These are phyloP conservation scores for Fusarium tanahbumbuense DNA, from an alignment of 2,329 filamentous ascomycete genomes.

Conservation along the genomic window DNA sequence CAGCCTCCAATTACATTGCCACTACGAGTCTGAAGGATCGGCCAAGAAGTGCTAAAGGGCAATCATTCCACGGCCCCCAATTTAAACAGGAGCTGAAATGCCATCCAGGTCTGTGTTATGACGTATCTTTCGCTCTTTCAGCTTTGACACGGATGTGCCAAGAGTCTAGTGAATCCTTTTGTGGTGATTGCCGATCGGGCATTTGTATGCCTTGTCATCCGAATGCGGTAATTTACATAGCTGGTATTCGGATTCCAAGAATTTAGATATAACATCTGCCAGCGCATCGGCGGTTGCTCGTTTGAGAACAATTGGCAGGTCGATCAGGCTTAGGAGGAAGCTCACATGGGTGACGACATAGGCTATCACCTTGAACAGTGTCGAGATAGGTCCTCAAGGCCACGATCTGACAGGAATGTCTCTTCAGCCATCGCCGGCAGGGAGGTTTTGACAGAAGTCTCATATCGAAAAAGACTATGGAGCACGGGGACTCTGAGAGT, in stretches of 20 bases:
- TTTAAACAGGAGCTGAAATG: background rate
- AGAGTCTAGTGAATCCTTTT: background rate
- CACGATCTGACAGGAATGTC: too few species aligned
- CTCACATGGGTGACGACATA: fast-evolving
- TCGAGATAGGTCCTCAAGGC: too few species aligned
- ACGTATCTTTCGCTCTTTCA: background rate
- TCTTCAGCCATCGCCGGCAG: too few species aligned
- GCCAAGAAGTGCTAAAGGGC: background rate
- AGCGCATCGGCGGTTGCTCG: background rate
- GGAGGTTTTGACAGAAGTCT: too few species aligned
- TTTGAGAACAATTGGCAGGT: fast-evolving
- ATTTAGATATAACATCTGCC: background rate
- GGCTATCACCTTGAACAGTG: background rate
- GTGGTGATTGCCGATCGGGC: background rate
- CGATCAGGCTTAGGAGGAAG: background rate
- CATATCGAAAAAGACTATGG: too few species aligned
- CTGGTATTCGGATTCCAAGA: background rate
- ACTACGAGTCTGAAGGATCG: too few species aligned
- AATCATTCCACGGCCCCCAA: background rate
- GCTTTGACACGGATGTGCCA: background rate
- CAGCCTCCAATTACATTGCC: background rate
- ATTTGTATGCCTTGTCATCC: background rate
- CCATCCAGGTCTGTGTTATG: background rate
- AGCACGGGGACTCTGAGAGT: too few species aligned
- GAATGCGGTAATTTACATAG: background rate